Base-by-base conservation (phyloP, 2,329 filamentous ascomycete genomes). In the Ophiostoma triangulosporum region DNA sequence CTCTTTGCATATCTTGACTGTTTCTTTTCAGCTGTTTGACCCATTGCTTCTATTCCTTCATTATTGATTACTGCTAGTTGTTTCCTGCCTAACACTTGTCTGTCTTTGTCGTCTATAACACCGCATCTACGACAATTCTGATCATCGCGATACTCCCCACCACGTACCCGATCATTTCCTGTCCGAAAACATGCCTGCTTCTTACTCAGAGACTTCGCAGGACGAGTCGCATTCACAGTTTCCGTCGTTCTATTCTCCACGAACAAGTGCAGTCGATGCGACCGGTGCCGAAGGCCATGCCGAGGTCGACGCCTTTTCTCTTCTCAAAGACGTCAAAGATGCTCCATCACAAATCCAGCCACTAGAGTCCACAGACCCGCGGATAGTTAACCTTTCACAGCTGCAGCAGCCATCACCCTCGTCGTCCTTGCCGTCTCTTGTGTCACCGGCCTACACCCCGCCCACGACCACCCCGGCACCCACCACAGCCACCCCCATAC, bases 221-320 rank as follows among this genome's bases (percentile, higher is more conserved):
- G 32, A 36, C 29, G 26, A 32, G 26, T 15, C 32, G 17, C 35
- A 38, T 14, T 26, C 50, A 35, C 11, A 48, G 51, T 33, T 59
- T 17, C 57, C 57, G 15, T 59, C 57, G 4, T 59, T 59, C 20
- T 59, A 59, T 40, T 55, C 58, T 26, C 56, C 54, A 43, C 57
- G 57, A 49, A 56, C 57, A 6, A 45, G 36, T 27, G 52, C 59
- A 14, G 45, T 54, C 17, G 53, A 56, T 31, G 43, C 52, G 57
- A 24, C 55, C 52, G 45, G 43, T 57, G 33, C 54, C 52, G 32
- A 24, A 15, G 43, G 24, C 26, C 14, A 46, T 31, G 43, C 54
- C 40, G 55, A 57, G 54, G 53, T 59, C 56, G 59, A 51, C 36
- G 38, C 29, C 12, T 53, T 56, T 26, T 50, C 51, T 8, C 35